Conservation (phyloP, 2,329 filamentous ascomycete species). For the Stagonosporopsis vannaccii region DNA sequence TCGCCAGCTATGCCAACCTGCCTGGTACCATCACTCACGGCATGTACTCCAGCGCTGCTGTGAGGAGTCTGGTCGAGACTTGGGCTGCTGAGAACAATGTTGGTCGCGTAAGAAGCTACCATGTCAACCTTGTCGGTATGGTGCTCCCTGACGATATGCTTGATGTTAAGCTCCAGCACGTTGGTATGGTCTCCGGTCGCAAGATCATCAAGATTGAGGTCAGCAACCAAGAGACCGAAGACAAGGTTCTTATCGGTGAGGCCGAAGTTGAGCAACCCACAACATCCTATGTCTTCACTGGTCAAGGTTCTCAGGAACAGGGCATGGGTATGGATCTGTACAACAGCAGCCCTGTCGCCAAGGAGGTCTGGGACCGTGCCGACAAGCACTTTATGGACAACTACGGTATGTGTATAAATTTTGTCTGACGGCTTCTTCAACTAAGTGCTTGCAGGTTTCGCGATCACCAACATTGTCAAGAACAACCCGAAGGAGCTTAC, state of each 20-base stretch:
- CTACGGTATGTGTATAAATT: constrained; percentile 70
- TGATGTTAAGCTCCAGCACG: constrained; percentile 92
- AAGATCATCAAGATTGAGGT: constrained; percentile 99
- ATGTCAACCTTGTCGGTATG: constrained; percentile 97
- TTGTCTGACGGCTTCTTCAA: background rate
- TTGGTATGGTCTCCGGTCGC: constrained; percentile 96
- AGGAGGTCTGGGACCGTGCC: constrained; percentile 89
- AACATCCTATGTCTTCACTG: constrained; percentile 96
- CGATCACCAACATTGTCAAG: constrained; percentile 98
- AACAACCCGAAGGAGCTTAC: constrained; percentile 99
- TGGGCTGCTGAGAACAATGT: constrained; percentile 99
- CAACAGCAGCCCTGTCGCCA: constrained; percentile 88
- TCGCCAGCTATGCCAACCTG: constrained; percentile 93
- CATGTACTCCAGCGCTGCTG: constrained; percentile 98
- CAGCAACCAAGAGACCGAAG: constrained; percentile 92
- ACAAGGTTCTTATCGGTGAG: constrained; percentile 93
- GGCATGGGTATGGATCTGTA: constrained; percentile 99
- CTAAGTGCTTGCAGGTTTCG: constrained; percentile 71
- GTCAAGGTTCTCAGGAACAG: constrained; percentile 97
- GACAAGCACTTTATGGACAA: constrained; percentile 99
- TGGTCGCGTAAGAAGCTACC: constrained; percentile 95
- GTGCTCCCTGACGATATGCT: constrained; percentile 96
- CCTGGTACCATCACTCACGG: constrained; percentile 98
- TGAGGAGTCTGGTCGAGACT: constrained; percentile 94
- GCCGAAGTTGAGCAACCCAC: constrained; percentile 98